Base-by-base conservation (phyloP, 305 asterid genomes). In the Fraxinus angustifolia region DNA sequence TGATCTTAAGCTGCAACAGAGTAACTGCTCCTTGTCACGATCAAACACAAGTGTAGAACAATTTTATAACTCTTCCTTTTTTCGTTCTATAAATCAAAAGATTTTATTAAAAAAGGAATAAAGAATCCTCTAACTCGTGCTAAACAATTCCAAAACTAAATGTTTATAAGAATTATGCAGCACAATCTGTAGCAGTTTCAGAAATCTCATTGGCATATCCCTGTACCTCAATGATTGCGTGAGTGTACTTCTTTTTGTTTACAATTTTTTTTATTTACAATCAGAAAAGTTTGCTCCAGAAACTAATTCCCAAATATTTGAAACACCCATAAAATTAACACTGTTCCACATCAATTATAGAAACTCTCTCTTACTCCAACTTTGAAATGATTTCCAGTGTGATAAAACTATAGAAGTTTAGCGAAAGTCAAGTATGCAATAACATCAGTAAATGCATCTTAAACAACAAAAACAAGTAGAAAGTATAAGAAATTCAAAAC, bases 1-100 rank as follows among this genome's bases (percentile, higher is more conserved):
- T 89, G 87, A 96, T 96, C 87, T 94, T 96, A 86, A 96, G 94
- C 99, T 96, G 98, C 91, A 89, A 80, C 74, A 79, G 74, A 79
- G 79, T 71, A 75, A 76, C 83, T 71, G 82, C 70, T 75, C 78
- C 74, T 26, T 30, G 74, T 68, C 83, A 79, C 78, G 84, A 83
- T 68, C 33, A 75, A 62, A 33, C 80, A 85, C 36, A 26, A 62
- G 45, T 80, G 60, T 33, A 70, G 45, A 50, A 73, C 45, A 45
- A 35, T n/a, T 71, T 33, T n/a, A 67, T 28, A n/a, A 60, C 68
- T 33, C 11, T 67, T 40, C 11, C 38, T 73, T 71, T 79, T 36
- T 30, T 16, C 35, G 31, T 6, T 67, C 19, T 3, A 56, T 19
- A 67, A 72, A 67, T 65, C 53, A 56, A 82, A 45, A 73, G 56